Evolutionary conservation across 768 basidiomycete genomes (phyloP).

Genomic region (Boletus subcaerulescens): DNA sequence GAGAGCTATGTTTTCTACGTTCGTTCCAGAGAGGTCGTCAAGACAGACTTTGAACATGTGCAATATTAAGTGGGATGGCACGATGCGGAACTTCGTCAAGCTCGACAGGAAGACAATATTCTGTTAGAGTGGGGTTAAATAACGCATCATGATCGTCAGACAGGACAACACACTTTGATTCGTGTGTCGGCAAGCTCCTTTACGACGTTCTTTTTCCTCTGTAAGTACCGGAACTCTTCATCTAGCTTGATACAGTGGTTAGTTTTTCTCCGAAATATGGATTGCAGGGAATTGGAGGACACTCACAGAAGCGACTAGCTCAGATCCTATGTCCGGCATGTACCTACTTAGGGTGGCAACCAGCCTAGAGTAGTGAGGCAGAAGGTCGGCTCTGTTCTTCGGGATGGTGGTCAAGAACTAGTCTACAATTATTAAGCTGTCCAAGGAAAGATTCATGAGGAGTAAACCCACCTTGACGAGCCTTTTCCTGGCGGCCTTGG

Average conservation of each 20-base stretch:
- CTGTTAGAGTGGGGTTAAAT: constrained; percentile 37
- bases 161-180: constrained; percentile 57
- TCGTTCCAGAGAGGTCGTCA: constrained; percentile 90
- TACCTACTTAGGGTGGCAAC: constrained; percentile 86
- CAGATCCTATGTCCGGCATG: constrained; percentile 90
- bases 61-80: constrained; percentile 87
- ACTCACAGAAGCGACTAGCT: constrained; percentile 75
- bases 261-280: neutral
- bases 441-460: neutral
- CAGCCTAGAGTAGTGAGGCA: constrained; percentile 91
- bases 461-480: constrained; percentile 65
- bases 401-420: constrained; percentile 83
- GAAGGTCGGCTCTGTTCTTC: constrained; percentile 82
- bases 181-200: constrained; percentile 86
- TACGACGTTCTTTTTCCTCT: constrained; percentile 89
- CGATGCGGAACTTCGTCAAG: constrained; percentile 92
- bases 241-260: constrained; percentile 61
- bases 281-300: neutral
- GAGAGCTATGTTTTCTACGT: constrained; percentile 90
- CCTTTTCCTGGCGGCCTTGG: constrained; percentile 92
- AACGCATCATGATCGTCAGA: neutral
- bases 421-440: constrained; percentile 8
- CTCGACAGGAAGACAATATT: constrained; percentile 87
- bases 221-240: constrained; percentile 94
- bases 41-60: constrained; percentile 97